A percentile compares a stretch with the other conserved stretches of the same genome.
Evolutionary conservation across 345 rosid species (phyloP).

Genomic region (Populus nigra): DNA sequence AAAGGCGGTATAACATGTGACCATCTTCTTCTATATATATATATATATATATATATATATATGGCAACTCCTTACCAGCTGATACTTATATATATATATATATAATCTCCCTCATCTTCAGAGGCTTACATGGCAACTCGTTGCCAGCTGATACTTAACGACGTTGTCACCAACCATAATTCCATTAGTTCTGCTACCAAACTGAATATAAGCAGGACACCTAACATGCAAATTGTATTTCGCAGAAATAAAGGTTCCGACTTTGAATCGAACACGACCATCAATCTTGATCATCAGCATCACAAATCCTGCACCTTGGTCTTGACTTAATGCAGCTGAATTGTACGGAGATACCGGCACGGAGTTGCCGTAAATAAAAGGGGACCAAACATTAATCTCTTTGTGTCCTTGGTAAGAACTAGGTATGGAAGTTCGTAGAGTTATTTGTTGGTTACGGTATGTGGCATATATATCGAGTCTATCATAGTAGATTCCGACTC

Average conservation of each 20-base stretch:
- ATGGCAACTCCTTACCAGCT: too few species aligned
- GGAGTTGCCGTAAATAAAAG: conserved; percentile 53
- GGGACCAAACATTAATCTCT: conserved; percentile 77
- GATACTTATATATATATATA: too few species aligned
- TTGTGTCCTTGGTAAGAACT: conserved; percentile 59
- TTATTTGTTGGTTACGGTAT: conserved; percentile 76
- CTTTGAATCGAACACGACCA: conserved; percentile 86
- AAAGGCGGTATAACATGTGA: conserved; percentile 8
- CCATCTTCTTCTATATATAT: neutral
- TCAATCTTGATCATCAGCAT: conserved; percentile 56
- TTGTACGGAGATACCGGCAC: conserved; percentile 85
- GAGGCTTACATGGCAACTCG: conserved; percentile 63
- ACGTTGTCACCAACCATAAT: conserved; percentile 53
- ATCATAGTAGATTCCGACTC: conserved; percentile 84
- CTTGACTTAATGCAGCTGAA: conserved; percentile 43
- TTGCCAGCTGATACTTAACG: conserved; percentile 58
- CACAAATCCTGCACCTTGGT: conserved; percentile 51
- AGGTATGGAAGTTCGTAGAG: conserved; percentile 52
- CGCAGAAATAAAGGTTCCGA: conserved; percentile 58
- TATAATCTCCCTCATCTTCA: conserved; percentile 20
- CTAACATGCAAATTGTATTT: conserved; percentile 57
- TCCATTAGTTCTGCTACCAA: conserved; percentile 53
- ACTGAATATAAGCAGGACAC: conserved; percentile 60
- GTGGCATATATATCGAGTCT: conserved; percentile 63
- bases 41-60: neutral